These are phyloP conservation scores for Soucietia sequanensis DNA, from an alignment of 805 yeast species.

Conservation along the genomic window DNA sequence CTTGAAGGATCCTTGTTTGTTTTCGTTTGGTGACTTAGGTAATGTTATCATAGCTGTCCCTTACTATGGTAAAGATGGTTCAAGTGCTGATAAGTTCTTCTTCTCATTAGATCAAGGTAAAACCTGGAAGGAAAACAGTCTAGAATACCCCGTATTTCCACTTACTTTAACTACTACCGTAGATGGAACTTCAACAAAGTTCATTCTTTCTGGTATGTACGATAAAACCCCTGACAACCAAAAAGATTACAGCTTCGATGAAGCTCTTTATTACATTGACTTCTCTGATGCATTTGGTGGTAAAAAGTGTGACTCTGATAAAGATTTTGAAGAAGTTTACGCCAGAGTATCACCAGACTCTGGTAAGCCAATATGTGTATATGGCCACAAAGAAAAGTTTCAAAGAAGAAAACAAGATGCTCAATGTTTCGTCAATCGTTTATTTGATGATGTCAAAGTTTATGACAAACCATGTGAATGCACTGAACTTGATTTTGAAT, in stretches of 20 bases:
- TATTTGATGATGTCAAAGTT: slow-evolving; percentile 46
- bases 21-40: slow-evolving; percentile 76
- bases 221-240: slow-evolving; percentile 10
- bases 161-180: slow-evolving; percentile 51
- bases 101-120: slow-evolving; percentile 75
- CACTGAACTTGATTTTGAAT: slow-evolving; percentile 65
- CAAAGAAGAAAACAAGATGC: slow-evolving; percentile 63
- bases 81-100: slow-evolving; percentile 28
- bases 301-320: slow-evolving; percentile 33
- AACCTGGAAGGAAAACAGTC: slow-evolving; percentile 54
- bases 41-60: slow-evolving; percentile 68
- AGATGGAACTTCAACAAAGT: slow-evolving; percentile 67
- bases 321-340: slow-evolving; percentile 65
- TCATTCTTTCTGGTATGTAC: slow-evolving; percentile 48
- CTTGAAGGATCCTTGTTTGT: slow-evolving; percentile 50
- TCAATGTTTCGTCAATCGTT: slow-evolving; percentile 55
- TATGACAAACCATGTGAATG: slow-evolving; percentile 64
- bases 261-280: slow-evolving; percentile 44
- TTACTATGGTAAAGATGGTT: slow-evolving; percentile 21
- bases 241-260: slow-evolving; percentile 9
- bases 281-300: slow-evolving; percentile 58
- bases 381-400: slow-evolving; percentile 67
- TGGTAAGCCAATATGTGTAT: slow-evolving; percentile 50
- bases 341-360: slow-evolving; percentile 43
- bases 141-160: slow-evolving; percentile 46